phyloP scores from a whole-genome alignment of 441 rosid genomes.

The Pelargonium australe region DNA sequence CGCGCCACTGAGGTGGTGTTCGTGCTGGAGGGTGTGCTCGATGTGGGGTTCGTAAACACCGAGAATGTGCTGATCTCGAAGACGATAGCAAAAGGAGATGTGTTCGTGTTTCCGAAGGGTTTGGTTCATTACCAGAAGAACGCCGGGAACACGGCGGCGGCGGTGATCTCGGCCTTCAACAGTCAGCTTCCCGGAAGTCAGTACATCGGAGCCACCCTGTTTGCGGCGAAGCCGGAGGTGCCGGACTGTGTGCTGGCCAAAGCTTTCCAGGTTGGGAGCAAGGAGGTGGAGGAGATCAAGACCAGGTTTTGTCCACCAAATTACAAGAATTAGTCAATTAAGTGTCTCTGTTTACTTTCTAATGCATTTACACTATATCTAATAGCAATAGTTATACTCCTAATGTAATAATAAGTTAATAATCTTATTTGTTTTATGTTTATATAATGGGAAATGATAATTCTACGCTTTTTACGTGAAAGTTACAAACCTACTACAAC shows the following conservation, averaged over 20 bases:
- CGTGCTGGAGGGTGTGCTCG: conserved; percentile 21
- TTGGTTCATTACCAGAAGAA: conserved; percentile 25
- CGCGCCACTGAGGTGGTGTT: conserved; percentile 25
- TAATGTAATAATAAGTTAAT: too few species aligned
- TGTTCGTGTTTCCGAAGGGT: conserved; percentile 21
- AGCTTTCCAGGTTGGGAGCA: conserved; percentile 33
- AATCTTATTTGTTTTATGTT: too few species aligned
- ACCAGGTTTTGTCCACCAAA: background rate
- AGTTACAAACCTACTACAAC: too few species aligned
- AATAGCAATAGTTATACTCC: too few species aligned
- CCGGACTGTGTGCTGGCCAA: conserved; percentile 40
- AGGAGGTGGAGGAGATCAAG: conserved; percentile 31
- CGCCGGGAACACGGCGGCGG: conserved; percentile 5
- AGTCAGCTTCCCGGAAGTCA: conserved; percentile 22
- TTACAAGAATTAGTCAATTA: too few species aligned
- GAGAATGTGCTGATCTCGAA: conserved; percentile 14
- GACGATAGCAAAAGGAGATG: conserved; percentile 18
- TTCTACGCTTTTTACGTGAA: too few species aligned
- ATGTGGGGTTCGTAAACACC: conserved; percentile 24
- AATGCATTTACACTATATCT: conserved; percentile 1
- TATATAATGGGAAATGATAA: too few species aligned
- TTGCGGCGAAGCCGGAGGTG: conserved; percentile 6
- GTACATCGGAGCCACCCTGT: conserved; percentile 9
- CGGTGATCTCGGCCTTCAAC: conserved; percentile 19
- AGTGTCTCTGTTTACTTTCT: too few species aligned